A percentile compares a stretch with the other conserved stretches of the same genome.
These are phyloP conservation scores for Backusella morwellensis DNA, from an alignment of 192 early-diverging fungal genomes.

Conservation along the genomic window DNA sequence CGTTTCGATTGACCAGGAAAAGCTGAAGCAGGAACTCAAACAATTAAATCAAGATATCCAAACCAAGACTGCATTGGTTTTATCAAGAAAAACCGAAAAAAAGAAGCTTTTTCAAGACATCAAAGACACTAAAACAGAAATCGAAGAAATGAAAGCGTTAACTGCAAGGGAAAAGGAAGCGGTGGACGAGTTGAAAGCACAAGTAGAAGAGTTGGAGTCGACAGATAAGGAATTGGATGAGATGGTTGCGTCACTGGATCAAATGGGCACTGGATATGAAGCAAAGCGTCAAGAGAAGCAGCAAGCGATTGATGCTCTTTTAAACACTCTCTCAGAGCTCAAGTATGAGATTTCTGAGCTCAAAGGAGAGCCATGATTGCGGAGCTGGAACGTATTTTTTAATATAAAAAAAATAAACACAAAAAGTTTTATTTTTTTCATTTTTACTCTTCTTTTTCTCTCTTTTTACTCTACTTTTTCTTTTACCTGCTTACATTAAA, in stretches of 20 bases:
- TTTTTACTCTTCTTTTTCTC: neutral
- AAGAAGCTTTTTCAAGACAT: neutral
- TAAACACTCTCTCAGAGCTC: slow-evolving; percentile 2
- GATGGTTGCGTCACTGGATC: neutral
- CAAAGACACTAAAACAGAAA: neutral
- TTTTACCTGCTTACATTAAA: neutral
- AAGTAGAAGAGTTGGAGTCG: neutral
- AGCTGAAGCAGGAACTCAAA: neutral
- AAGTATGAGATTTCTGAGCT: slow-evolving; percentile 9
- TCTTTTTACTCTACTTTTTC: neutral
- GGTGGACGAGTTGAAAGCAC: neutral
- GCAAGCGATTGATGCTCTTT: neutral
- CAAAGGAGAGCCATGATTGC: neutral
- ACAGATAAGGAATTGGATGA: neutral
- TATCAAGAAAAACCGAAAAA: neutral
- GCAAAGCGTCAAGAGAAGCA: neutral
- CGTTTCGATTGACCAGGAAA: neutral
- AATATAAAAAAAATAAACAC: neutral
- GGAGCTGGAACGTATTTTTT: neutral
- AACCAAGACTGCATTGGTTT: neutral
- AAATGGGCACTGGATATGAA: neutral
- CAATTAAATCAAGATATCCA: neutral
- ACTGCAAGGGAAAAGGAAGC: neutral
- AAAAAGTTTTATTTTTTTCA: neutral
- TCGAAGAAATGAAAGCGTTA: neutral